Percentiles rank a stretch among this genome's conserved stretches.
phyloP scores from a whole-genome alignment of 2,329 filamentous ascomycete genomes.

The Alternaria solani region DNA sequence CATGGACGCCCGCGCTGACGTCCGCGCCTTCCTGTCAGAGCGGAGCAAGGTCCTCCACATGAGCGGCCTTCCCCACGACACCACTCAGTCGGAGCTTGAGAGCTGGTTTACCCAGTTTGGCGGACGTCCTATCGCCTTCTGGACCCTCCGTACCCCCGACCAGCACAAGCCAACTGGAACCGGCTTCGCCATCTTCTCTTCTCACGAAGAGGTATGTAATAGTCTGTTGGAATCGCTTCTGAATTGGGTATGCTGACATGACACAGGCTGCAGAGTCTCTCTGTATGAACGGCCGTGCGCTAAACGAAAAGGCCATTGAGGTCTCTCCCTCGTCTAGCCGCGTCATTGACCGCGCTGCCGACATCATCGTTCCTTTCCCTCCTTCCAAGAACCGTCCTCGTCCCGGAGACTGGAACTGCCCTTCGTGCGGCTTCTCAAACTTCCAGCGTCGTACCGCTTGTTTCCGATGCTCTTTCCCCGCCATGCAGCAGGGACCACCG shows the following conservation, averaged over 20 bases:
- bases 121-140: constrained; percentile 96
- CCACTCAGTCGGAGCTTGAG: constrained; percentile 97
- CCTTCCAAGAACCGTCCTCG: constrained; percentile 98
- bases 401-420: constrained; percentile 98
- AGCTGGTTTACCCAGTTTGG: constrained; percentile 99
- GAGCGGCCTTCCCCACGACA: constrained; percentile 96
- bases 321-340: constrained; percentile 97
- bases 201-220: constrained; percentile 90
- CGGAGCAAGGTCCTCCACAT: constrained; percentile 98
- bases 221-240: background rate
- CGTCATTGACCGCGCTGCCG: constrained; percentile 92
- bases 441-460: constrained; percentile 98
- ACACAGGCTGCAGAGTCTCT: constrained; percentile 90
- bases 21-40: constrained; percentile 93
- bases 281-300: constrained; percentile 97
- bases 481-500: constrained; percentile 78
- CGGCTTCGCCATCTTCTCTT: constrained; percentile 97
- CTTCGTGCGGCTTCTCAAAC: constrained; percentile 98
- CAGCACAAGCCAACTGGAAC: constrained; percentile 99
- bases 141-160: constrained; percentile 96
- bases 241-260: constrained; percentile 20
- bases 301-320: constrained; percentile 99
- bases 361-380: constrained; percentile 96
- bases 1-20: constrained; percentile 96
- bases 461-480: constrained; percentile 99